phyloP scores from a whole-genome alignment of 2,329 filamentous ascomycete genomes.

The Dendrostoma leiphaemia region DNA sequence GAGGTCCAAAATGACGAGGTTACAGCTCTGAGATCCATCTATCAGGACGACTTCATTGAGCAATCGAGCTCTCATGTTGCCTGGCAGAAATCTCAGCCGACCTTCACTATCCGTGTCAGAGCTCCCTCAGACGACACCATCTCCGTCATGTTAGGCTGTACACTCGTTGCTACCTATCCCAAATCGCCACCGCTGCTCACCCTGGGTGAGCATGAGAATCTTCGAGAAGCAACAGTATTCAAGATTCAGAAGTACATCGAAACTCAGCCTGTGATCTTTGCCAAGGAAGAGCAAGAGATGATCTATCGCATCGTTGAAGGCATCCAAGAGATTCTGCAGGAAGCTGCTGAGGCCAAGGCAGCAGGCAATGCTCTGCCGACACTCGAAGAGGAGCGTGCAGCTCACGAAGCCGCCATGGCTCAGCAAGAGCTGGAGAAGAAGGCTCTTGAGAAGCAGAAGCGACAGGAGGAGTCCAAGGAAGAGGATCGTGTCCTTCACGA shows the following conservation, averaged over 20 bases:
- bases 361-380: conserved; percentile 77
- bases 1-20: conserved; percentile 87
- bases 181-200: conserved; percentile 74
- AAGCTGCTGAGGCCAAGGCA: conserved; percentile 76
- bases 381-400: conserved; percentile 82
- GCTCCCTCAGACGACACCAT: conserved; percentile 72
- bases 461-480: conserved; percentile 57
- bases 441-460: conserved; percentile 51
- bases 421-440: conserved; percentile 57
- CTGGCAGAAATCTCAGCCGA: conserved; percentile 88
- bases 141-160: conserved; percentile 69
- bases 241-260: conserved; percentile 66
- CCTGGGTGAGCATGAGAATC: conserved; percentile 60
- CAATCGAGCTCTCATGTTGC: conserved; percentile 69
- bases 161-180: conserved; percentile 87
- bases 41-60: conserved; percentile 81
- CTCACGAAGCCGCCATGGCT: conserved; percentile 72
- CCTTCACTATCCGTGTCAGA: conserved; percentile 77
- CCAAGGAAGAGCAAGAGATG: conserved; percentile 55
- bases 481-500: conserved; percentile 69
- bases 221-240: conserved; percentile 69
- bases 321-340: conserved; percentile 76
- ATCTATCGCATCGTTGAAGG: conserved; percentile 65
- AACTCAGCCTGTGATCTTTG: conserved; percentile 53
- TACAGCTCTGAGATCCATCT: conserved; percentile 82